Evolutionary conservation across 108 stramenopile species (phyloP).

Genomic region (Mayamaea pseudoterrestris): DNA sequence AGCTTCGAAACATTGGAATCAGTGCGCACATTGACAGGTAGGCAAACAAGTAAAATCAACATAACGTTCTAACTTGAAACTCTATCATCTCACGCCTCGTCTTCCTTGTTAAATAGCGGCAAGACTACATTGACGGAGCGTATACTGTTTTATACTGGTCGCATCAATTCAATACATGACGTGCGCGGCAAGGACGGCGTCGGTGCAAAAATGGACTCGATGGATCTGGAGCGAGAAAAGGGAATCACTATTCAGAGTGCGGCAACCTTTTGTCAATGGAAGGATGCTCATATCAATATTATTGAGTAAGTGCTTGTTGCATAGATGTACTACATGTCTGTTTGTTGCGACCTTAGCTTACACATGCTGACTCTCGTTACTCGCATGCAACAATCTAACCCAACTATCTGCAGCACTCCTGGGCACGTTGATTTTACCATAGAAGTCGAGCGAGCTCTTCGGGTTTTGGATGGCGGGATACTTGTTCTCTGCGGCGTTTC

Average conservation of each 20-base stretch:
- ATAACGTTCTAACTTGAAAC: background rate
- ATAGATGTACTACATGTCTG: background rate
- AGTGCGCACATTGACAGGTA: conserved; percentile 96
- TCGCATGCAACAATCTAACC: too few species aligned
- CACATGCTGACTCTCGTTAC: background rate
- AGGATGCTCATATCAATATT: conserved; percentile 94
- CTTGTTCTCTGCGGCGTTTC: conserved; percentile 94
- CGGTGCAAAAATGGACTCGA: conserved; percentile 99
- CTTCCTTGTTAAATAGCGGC: conserved; percentile 28
- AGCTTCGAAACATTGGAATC: conserved; percentile 95
- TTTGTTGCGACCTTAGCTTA: background rate
- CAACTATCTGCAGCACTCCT: conserved; percentile 43
- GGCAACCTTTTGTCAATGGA: conserved; percentile 97
- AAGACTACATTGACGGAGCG: conserved; percentile 99
- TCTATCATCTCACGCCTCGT: background rate
- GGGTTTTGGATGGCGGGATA: conserved; percentile 97
- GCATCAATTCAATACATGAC: conserved; percentile 96
- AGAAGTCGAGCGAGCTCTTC: conserved; percentile 95
- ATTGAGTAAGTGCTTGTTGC: conserved; percentile 60
- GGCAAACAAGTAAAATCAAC: background rate
- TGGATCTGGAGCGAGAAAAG: conserved; percentile 98
- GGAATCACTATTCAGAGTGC: conserved; percentile 99
- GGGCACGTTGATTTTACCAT: conserved; percentile 87
- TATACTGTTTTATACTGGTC: conserved; percentile 98
- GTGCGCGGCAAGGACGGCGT: conserved; percentile 96